Evolutionary conservation across 2,329 filamentous ascomycete species (phyloP).

Genomic region (Trichophyton verrucosum): DNA sequence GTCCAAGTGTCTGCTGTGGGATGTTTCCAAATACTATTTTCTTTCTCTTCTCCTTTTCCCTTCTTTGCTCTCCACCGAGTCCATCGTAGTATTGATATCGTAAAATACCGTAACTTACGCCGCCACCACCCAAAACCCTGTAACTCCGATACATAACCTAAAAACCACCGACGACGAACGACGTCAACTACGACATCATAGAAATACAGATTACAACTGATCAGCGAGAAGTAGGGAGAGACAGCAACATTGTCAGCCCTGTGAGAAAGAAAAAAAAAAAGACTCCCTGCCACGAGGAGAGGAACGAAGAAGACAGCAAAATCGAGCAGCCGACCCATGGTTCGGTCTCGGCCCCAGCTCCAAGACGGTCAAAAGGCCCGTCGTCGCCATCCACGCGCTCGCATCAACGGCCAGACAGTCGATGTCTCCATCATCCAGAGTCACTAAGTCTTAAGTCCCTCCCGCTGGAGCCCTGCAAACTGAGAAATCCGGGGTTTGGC

Average conservation of each 20-base stretch:
- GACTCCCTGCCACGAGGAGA: not conserved
- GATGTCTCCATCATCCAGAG: not conserved
- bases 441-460: not conserved
- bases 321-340: not conserved
- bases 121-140: not conserved
- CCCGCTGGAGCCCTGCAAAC: too few relatives aligned
- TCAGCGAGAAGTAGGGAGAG: too few relatives aligned
- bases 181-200: too few relatives aligned
- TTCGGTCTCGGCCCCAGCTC: not conserved
- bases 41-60: conserved; percentile 7
- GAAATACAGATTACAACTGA: too few relatives aligned
- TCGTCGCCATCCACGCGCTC: not conserved
- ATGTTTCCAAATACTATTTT: conserved; percentile 7
- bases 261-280: too few relatives aligned
- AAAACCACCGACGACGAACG: too few relatives aligned
- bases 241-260: too few relatives aligned
- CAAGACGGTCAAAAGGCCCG: not conserved
- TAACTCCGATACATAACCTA: not conserved
- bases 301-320: not conserved
- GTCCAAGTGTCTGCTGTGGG: not conserved
- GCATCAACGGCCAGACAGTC: not conserved
- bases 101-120: conserved; percentile 4
- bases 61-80: not conserved
- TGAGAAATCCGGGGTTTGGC: not conserved
- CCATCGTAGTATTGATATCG: not conserved